phyloP scores from a whole-genome alignment of 192 early-diverging fungal genomes.

The Backusella mclennaniae region DNA sequence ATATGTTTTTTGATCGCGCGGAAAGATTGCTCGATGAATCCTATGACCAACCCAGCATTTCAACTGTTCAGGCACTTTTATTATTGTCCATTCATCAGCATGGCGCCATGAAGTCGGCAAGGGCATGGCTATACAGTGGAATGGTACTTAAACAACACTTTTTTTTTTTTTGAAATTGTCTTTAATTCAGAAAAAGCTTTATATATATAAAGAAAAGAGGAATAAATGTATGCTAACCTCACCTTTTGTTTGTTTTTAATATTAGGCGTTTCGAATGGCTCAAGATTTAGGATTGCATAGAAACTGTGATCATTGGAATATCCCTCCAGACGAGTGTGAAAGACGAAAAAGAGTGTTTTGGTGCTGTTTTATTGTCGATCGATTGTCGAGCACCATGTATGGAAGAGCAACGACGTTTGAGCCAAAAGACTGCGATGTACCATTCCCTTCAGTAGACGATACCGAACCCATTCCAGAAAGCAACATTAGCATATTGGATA shows the following conservation, averaged over 20 bases:
- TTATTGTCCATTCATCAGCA: constrained; percentile 67
- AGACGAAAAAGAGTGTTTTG: constrained; percentile 71
- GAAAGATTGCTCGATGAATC: constrained; percentile 65
- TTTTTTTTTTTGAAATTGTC: neutral
- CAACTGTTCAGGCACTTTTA: constrained; percentile 63
- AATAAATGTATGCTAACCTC: neutral
- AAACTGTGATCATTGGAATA: constrained; percentile 56
- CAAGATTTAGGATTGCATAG: constrained; percentile 76
- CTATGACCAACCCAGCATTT: constrained; percentile 57
- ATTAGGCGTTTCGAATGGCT: constrained; percentile 65
- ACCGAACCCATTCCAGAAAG: constrained; percentile 6
- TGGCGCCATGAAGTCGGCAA: constrained; percentile 65
- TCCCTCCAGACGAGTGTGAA: constrained; percentile 54
- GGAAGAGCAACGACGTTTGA: constrained; percentile 56
- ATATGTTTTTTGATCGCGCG: constrained; percentile 61
- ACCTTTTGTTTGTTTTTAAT: no score
- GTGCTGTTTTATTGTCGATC: constrained; percentile 69
- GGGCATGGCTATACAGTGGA: constrained; percentile 72
- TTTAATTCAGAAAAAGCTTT: neutral
- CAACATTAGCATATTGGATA: constrained; percentile 21
- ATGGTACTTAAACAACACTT: constrained; percentile 36
- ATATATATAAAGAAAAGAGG: neutral
- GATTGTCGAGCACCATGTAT: constrained; percentile 59
- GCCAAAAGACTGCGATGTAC: constrained; percentile 41
- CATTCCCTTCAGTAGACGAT: constrained; percentile 24